Evolutionary conservation across 139 green algal genomes (phyloP), one percentile per base, ranked within the genome.

Genomic region (Yamagishiella unicocca): DNA sequence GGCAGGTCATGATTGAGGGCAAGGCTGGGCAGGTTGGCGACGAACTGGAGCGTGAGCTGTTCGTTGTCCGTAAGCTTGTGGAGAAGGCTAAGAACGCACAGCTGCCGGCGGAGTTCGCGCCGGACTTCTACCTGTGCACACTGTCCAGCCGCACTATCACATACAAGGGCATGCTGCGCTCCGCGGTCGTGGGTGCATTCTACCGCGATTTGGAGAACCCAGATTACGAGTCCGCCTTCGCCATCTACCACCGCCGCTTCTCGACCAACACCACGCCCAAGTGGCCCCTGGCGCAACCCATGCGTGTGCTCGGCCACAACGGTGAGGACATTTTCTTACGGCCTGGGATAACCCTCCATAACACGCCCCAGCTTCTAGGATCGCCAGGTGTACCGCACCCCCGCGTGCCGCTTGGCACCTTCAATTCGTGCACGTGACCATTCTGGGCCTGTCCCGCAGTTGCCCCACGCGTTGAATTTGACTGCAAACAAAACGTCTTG

Each of bases 261-360:
- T 98, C 95, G 89, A 99, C 98, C 88, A 99, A 99, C 95, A 99
- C 98, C 72, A 98, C 90, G 53, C 98, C 98, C 64, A 98, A 97
- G 92, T 99, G 98, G 98, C 98, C 97, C 8, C 96, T 99, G 75
- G 98, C 98, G 33, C 98, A 99, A 96, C 98, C 98, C 73, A 98
- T 99, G 95, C 94, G 98, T 46, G 92, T 99, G 72, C 94, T 99
- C 46, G 98, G 98, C n/a, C 98, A 99, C 96, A 99, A 99, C 90
- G 98, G 97, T 94, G 89, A 88, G 91, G 38, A 27, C 62, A 40
- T n/a, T n/a, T n/a, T n/a, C n/a, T n/a, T n/a, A n/a, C n/a, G n/a
- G n/a, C n/a, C n/a, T n/a, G n/a, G n/a, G n/a, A n/a, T n/a, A n/a
- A n/a, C n/a, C n/a, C n/a, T n/a, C n/a, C n/a, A n/a, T n/a, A n/a